Evolutionary conservation across 108 stramenopile species (phyloP), one percentile per base, ranked within the genome.

Genomic region (Epithemia pelagica): DNA sequence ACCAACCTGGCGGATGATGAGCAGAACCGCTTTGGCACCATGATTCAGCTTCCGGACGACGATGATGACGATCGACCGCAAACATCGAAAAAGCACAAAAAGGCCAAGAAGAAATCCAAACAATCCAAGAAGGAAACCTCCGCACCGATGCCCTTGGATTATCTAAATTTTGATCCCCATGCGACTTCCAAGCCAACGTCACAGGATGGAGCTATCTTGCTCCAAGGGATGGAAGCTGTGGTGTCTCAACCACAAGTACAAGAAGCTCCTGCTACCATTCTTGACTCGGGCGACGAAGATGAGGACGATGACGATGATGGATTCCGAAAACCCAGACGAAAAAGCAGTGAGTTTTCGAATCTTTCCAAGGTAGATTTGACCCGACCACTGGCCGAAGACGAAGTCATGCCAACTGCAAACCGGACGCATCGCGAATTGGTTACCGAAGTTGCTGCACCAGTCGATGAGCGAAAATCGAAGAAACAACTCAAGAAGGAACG

Each of bases 291-390:
- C 30, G 87, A 87, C 64, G 90, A 91, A 25, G 89, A 90, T 27
- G 92, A 92, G 2, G 86, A 82, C 53, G n/a, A n/a, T n/a, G 89
- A 92, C 26, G 77, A 83, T 57, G 68, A 63, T 33, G 28, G 30
- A 30, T 25, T 28, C 74, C 67, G 61, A 54, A 66, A 62, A 32
- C 15, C 32, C 27, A 32, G 29, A 28, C 27, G 30, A 25, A 31
- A 51, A 26, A 55, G 68, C 20, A 78, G 71, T 37, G 84, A 90
- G 32, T 80, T 89, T 58, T 74, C 80, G 23, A 74, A 80, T 59
- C 69, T 96, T 24, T 85, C 92, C 29, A 67, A 77, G 28, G 89
- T 95, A 1, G 96, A 96, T 67, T 73, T 96, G 23, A 91, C 91
- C 22, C 78, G 74, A 26, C 95, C 92, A 25, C 72, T 94, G 32